Base-by-base conservation (phyloP, 78 protist species). In the slime mould (Dictyostelium discoideum) region DNA sequence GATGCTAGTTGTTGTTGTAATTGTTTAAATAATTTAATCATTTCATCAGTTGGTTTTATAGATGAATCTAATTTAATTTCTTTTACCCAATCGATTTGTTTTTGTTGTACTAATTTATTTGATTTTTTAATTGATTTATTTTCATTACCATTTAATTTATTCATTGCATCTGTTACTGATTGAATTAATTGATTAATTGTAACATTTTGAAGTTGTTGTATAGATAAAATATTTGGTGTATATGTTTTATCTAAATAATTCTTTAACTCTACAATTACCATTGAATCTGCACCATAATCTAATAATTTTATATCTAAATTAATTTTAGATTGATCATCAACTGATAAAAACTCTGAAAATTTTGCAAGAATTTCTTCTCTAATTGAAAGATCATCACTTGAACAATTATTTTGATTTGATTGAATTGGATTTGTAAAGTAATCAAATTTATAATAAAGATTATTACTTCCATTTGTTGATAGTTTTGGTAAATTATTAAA, bases 171-270 rank as follows among this genome's bases (percentile, higher is more conserved):
- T 79, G 32, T 3, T 29, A 79, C 65, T 16, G 42, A 50, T 57
- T 77, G 85, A 40, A 78, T 78, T 22, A 87, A 54, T 60, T 84
- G 48, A 63, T 87, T 63, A 32, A 87, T 87, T 14, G 86, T 77
- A 32, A 40, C 29, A 54, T 82, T 46, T 44, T 82, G 83, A 8
- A 87, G 24, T 63, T 87, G 93, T 26, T 42, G 67, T 40, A 76
- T 65, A 20, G 65, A 60, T 26, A 87, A 54, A 3, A 87, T n/a
- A 42, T 87, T 87, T 39, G 84, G 84, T 29, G 10, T 20, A 57
- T 76, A 87, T 0, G 79, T 84, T 79, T 87, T 82, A 24, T 87
- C 93, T n/a, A 87, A 11, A 76, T 85, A 87, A 60, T 87, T 77
- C 85, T 87, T 87, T 16, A 87, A 10, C 44, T 87, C 85, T 7